Percentiles rank a stretch among this genome's conserved stretches.
Evolutionary conservation across 345 rosid species (phyloP).

Genomic region (Orychophragmus violaceus): DNA sequence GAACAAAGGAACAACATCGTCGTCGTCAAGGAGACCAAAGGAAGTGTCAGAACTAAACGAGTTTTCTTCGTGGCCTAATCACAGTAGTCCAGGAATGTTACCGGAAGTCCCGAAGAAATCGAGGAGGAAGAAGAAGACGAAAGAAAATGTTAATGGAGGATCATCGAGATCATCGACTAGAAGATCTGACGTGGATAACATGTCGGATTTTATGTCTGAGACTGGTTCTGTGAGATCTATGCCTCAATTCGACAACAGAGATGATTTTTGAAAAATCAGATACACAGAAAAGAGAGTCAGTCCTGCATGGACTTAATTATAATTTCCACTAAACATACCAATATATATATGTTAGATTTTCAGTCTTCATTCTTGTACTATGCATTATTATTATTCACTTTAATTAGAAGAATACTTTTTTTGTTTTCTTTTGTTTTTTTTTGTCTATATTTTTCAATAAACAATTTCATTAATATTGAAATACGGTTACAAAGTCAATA

Average conservation of each 20-base stretch:
- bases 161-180: slow-evolving; percentile 41
- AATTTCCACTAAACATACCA: slow-evolving; percentile 2
- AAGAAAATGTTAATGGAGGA: slow-evolving; percentile 30
- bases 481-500: too few species aligned
- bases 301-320: neutral
- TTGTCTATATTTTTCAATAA: too few species aligned
- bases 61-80: slow-evolving; percentile 14
- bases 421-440: too few species aligned
- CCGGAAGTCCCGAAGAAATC: slow-evolving; percentile 42
- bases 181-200: slow-evolving; percentile 25
- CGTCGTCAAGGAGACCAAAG: slow-evolving; percentile 21
- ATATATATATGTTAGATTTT: slow-evolving; percentile 2
- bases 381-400: neutral
- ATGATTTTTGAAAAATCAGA: slow-evolving; percentile 23
- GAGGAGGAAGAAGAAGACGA: slow-evolving; percentile 47
- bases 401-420: neutral
- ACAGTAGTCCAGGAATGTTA: neutral
- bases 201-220: slow-evolving; percentile 35
- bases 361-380: neutral
- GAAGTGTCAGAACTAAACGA: slow-evolving; percentile 5
- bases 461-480: too few species aligned
- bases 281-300: neutral
- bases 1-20: slow-evolving; percentile 8
- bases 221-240: slow-evolving; percentile 32
- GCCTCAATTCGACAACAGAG: slow-evolving; percentile 18